Conservation (phyloP, 225 moss, liverwort and hornwort species). For the Asterella californica region DNA sequence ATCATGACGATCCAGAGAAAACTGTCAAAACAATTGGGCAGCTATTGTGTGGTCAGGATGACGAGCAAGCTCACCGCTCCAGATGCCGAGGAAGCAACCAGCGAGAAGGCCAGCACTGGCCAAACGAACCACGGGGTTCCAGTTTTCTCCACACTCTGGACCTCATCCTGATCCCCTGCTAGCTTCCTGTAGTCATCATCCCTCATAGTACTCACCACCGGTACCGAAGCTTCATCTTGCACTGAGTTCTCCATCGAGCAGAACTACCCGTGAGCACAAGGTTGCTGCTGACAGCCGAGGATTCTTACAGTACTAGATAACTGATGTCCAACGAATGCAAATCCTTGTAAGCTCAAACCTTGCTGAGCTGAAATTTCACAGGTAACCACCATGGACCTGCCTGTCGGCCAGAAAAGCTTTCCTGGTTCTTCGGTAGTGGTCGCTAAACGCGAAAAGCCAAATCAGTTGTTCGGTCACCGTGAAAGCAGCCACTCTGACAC, state of each 20-base stretch:
- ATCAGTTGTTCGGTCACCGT: too few species aligned
- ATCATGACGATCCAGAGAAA: neutral
- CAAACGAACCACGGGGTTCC: conserved; percentile 15
- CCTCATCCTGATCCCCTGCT: neutral
- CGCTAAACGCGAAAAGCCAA: too few species aligned
- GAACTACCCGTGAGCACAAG: too few species aligned
- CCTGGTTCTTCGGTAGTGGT: too few species aligned
- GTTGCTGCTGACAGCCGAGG: too few species aligned
- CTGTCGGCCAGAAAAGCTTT: too few species aligned
- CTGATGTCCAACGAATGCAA: too few species aligned
- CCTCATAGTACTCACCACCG: neutral
- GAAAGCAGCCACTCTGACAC: too few species aligned
- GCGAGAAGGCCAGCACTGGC: conserved; percentile 6
- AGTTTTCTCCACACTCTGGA: neutral
- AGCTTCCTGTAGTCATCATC: conserved; percentile 7
- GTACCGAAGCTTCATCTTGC: neutral
- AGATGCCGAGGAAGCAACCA: conserved; percentile 4
- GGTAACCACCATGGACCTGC: too few species aligned
- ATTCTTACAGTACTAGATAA: too few species aligned
- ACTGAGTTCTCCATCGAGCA: neutral
- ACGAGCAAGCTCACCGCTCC: conserved; percentile 12
- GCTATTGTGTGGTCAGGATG: neutral
- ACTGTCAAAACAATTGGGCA: neutral
- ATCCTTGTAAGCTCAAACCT: too few species aligned
- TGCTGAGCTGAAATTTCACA: too few species aligned